Evolutionary conservation across 2,329 filamentous ascomycete species (phyloP).

Genomic region (Cadophora luteo-olivacea): DNA sequence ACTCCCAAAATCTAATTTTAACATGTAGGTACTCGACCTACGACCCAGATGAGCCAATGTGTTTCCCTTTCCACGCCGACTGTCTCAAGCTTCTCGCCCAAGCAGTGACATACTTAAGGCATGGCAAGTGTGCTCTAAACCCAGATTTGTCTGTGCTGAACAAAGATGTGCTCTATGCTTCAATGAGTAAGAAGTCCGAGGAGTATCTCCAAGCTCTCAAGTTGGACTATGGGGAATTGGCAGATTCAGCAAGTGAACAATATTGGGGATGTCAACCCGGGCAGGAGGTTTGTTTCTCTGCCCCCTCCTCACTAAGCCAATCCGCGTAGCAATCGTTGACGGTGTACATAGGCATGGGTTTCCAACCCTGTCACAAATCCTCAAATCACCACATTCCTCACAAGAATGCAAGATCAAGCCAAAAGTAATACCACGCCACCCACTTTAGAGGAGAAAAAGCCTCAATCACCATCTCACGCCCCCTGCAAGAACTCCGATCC

Average conservation of each 20-base stretch:
- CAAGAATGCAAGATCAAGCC: not conserved
- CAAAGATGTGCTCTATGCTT: constrained; percentile 24
- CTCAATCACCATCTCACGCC: not conserved
- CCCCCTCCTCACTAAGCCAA: not conserved
- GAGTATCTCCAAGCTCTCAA: constrained; percentile 16
- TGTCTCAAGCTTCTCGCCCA: constrained; percentile 29
- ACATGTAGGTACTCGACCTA: constrained; percentile 22
- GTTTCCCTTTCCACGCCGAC: constrained; percentile 20
- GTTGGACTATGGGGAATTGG: constrained; percentile 28
- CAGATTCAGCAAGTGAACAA: constrained; percentile 14
- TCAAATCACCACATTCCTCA: constrained; percentile 10
- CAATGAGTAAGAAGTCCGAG: constrained; percentile 18
- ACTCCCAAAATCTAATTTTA: not conserved
- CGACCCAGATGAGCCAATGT: constrained; percentile 20
- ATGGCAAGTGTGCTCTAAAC: constrained; percentile 2
- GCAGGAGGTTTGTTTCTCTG: constrained; percentile 21
- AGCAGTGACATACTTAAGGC: constrained; percentile 15
- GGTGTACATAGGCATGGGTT: constrained; percentile 28
- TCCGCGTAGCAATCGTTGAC: not conserved
- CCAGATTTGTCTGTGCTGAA: constrained; percentile 1
- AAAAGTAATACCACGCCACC: not conserved
- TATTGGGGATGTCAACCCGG: constrained; percentile 26
- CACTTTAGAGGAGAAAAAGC: not conserved
- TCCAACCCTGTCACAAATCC: constrained; percentile 24
- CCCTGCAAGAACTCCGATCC: not conserved